These are phyloP conservation scores for Forsythia suspensa DNA, from an alignment of 257 asterid genomes.

Conservation along the genomic window DNA sequence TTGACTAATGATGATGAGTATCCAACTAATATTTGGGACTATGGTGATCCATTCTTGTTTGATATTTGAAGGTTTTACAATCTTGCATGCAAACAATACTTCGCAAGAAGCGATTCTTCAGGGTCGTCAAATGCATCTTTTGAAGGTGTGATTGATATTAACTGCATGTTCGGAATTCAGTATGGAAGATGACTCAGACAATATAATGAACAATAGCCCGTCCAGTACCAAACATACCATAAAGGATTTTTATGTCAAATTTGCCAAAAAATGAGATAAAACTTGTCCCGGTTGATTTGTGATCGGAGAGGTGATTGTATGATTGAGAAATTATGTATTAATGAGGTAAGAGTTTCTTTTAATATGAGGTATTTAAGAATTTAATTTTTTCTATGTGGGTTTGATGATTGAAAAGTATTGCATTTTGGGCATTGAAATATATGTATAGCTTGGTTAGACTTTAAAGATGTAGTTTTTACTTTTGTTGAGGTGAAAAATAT, in stretches of 20 bases:
- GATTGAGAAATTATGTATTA: neutral
- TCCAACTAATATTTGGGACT: slow-evolving; percentile 66
- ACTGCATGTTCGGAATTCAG: no score
- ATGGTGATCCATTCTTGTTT: slow-evolving; percentile 64
- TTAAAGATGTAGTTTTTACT: neutral
- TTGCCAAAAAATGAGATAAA: no score
- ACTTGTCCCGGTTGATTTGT: no score
- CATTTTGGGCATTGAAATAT: neutral
- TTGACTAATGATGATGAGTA: slow-evolving; percentile 52
- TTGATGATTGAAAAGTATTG: neutral
- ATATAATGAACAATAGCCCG: no score
- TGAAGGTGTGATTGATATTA: neutral
- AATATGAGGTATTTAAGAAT: neutral
- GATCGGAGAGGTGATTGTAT: no score
- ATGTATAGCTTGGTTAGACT: neutral
- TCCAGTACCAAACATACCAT: no score
- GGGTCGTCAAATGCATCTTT: neutral
- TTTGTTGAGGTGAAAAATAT: neutral
- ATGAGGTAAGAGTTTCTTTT: neutral
- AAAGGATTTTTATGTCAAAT: no score
- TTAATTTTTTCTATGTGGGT: neutral
- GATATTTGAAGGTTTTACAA: slow-evolving; percentile 25
- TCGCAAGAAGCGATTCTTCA: neutral
- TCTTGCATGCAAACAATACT: neutral
- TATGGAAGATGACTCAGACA: no score